Evolutionary conservation across 495 filamentous ascomycete species (phyloP), one percentile per base, ranked within the genome.

Genomic region (Penicillium pancosmium): DNA sequence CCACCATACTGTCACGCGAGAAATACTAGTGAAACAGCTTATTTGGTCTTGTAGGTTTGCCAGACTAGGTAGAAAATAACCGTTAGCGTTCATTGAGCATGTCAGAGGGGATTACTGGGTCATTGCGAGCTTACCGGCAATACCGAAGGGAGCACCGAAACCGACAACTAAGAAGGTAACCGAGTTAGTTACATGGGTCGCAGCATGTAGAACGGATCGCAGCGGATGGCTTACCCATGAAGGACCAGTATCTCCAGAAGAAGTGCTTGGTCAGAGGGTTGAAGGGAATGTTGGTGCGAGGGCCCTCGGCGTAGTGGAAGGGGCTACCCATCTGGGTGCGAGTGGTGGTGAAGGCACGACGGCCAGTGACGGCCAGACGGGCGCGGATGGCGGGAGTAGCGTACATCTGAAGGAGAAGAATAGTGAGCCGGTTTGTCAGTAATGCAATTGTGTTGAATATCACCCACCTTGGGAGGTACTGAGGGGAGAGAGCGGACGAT

Each of bases 231-330:
- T 50, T 70, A 91, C 88, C 68, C 82, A 84, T 86, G 82, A 89
- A 95, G 23, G 67, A 72, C 89, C 91, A 94, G 85, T 89, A 98
- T 79, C 88, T 82, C 63, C 90, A 47, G 58, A 78, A 83, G 76
- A 98, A 98, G 75, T 79, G 88, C 75, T 86, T 88, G 68, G 88
- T 95, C 78, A 88, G 79, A 63, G 95, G 87, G 83, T 98, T 95
- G 87, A 98, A 98, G 60, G 94, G 94, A 59, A 98, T 79, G 83
- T 96, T 97, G 81, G 84, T 87, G 71, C 87, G 86, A 67, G 95
- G 94, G 54, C 94, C 95, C 82, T 98, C 95, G 60, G 93, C 90
- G 81, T 98, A 98, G 83, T 98, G 94, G 84, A 96, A 95, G 27
- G 92, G 92, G 70, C 91, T 94, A 57, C 84, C 85, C 65, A 94